Evolutionary conservation across 2,329 filamentous ascomycete genomes (phyloP).

Genomic region (Talaromyces sp.): DNA sequence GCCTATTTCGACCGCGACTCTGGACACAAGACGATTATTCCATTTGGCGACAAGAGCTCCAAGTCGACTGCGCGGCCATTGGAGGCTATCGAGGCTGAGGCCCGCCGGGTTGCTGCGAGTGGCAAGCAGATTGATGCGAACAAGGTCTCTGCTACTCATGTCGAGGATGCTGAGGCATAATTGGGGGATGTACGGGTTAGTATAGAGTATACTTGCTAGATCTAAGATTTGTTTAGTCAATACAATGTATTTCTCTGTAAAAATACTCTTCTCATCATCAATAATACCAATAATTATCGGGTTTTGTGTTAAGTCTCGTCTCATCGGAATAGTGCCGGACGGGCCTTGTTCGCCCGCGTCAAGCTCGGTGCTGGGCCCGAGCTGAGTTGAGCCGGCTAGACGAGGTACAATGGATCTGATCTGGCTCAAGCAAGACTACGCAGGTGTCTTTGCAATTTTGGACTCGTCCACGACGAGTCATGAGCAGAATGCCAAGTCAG

Average conservation of each 20-base stretch:
- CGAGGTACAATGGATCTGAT: no score
- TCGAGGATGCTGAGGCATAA: not conserved
- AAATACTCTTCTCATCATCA: not conserved
- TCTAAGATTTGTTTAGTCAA: not conserved
- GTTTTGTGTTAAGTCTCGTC: not conserved
- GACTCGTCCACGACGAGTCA: not conserved
- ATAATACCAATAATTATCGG: not conserved
- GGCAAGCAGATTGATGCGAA: not conserved
- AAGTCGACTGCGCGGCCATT: not conserved
- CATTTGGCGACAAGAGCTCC: not conserved
- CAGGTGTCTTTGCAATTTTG: not conserved
- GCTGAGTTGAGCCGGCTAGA: no score
- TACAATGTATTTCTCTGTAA: not conserved
- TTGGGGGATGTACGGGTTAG: no score
- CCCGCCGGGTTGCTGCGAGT: not conserved
- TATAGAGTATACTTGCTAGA: not conserved
- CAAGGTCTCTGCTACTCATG: not conserved
- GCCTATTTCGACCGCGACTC: constrained; percentile 2
- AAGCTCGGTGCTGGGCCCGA: no score
- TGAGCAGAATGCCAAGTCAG: no score
- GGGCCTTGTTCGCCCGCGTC: not conserved
- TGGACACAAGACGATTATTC: not conserved
- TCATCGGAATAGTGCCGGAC: not conserved
- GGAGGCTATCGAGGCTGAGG: not conserved
- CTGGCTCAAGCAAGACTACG: not conserved